phyloP scores from a whole-genome alignment of 441 rosid genomes.

The Metrosideros polymorpha region DNA sequence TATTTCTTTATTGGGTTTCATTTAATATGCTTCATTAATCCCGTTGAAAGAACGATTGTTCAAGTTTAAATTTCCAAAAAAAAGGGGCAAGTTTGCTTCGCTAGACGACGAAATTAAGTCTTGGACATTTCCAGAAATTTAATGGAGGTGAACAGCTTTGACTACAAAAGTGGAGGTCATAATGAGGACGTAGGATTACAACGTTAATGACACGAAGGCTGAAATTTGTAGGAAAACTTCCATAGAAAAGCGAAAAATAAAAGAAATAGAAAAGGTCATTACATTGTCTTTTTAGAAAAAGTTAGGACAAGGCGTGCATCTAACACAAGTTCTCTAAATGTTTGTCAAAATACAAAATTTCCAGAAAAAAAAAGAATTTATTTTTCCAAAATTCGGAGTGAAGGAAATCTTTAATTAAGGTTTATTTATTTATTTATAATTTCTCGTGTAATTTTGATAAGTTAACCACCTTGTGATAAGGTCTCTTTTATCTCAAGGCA shows the following conservation, averaged over 20 bases:
- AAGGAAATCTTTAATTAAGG: neutral
- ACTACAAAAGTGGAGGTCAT: neutral
- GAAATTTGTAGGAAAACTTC: neutral
- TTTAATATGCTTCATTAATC: neutral
- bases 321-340: neutral
- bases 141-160: conserved; percentile 6
- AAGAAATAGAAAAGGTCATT: neutral
- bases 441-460: neutral
- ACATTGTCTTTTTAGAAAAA: too few species aligned
- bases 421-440: neutral
- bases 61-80: neutral
- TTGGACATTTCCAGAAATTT: conserved; percentile 12
- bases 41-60: neutral
- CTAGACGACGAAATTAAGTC: conserved; percentile 23
- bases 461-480: neutral
- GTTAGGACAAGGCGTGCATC: neutral
- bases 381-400: neutral
- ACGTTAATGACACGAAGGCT: neutral
- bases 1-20: neutral
- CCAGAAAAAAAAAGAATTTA: neutral
- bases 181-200: neutral
- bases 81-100: conserved; percentile 24
- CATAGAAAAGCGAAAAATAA: neutral
- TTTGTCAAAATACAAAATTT: neutral
- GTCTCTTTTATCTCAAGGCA: neutral